A percentile compares a stretch with the other conserved stretches of the same genome.
Conservation (phyloP, 2,329 filamentous ascomycete genomes). For the Phaeoacremonium minimum region DNA sequence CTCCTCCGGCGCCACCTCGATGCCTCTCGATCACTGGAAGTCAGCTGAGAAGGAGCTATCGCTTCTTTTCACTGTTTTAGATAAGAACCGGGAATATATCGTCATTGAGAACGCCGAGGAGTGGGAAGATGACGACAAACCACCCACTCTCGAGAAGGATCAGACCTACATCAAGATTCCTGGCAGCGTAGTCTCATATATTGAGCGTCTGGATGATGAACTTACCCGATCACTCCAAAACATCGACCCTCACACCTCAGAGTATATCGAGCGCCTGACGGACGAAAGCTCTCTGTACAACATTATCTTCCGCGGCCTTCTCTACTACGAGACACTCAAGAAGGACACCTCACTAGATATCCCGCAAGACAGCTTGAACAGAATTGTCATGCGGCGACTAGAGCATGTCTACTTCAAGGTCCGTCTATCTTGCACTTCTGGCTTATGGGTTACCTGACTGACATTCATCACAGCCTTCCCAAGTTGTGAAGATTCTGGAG, state of each 20-base stretch:
- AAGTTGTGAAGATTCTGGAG: slow-evolving; percentile 90
- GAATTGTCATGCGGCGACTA: slow-evolving; percentile 86
- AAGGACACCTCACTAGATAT: slow-evolving; percentile 67
- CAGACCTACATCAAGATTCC: slow-evolving; percentile 87
- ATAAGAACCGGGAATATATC: slow-evolving; percentile 73
- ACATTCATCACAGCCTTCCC: slow-evolving; percentile 58
- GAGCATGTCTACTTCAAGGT: slow-evolving; percentile 99
- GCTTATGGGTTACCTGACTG: slow-evolving; percentile 6
- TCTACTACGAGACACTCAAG: slow-evolving; percentile 82
- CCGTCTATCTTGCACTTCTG: slow-evolving; percentile 15
- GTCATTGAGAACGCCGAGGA: slow-evolving; percentile 92
- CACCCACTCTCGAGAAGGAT: slow-evolving; percentile 65
- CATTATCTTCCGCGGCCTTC: slow-evolving; percentile 79
- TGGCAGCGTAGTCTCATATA: slow-evolving; percentile 89
- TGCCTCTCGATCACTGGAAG: slow-evolving; percentile 98
- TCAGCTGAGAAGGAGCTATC: slow-evolving; percentile 82
- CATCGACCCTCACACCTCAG: slow-evolving; percentile 96
- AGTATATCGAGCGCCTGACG: slow-evolving; percentile 92
- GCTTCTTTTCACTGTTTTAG: slow-evolving; percentile 72
- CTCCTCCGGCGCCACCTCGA: slow-evolving; percentile 70
- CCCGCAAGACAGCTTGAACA: slow-evolving; percentile 84
- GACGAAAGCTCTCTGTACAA: slow-evolving; percentile 91
- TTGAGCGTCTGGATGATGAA: slow-evolving; percentile 95
- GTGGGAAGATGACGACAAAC: slow-evolving; percentile 98
- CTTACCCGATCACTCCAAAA: slow-evolving; percentile 94